Percentiles rank a stretch among this genome's conserved stretches.
phyloP scores from a whole-genome alignment of 192 early-diverging fungal genomes.

The Linderina pennispora region DNA sequence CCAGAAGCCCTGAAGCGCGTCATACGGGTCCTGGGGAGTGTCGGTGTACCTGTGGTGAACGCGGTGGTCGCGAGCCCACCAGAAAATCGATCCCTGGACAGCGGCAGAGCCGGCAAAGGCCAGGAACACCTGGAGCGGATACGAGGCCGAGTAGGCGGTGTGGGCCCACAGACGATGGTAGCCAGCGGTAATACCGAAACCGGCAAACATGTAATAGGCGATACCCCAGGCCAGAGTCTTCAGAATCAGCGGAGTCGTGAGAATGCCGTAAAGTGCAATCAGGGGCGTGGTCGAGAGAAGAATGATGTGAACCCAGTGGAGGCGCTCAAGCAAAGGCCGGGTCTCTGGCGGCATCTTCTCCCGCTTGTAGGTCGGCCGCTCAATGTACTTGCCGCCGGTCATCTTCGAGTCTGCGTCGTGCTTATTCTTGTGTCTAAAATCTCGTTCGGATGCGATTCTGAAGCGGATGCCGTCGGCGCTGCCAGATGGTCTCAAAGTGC shows the following conservation, averaged over 20 bases:
- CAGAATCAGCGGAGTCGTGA: constrained; percentile 58
- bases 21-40: constrained; percentile 77
- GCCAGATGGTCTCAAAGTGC: too few species aligned
- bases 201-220: constrained; percentile 60
- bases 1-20: constrained; percentile 71
- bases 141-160: constrained; percentile 63
- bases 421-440: too few species aligned
- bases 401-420: too few species aligned
- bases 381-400: constrained; percentile 31
- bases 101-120: constrained; percentile 63
- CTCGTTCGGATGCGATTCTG: too few species aligned
- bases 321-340: constrained; percentile 39
- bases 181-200: constrained; percentile 76
- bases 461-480: too few species aligned
- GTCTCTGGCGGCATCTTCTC: constrained; percentile 34
- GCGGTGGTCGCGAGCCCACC: constrained; percentile 84
- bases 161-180: constrained; percentile 85
- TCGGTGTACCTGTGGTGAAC: constrained; percentile 88
- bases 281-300: constrained; percentile 66
- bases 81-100: constrained; percentile 76
- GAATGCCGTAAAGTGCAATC: constrained; percentile 71
- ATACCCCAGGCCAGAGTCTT: constrained; percentile 68
- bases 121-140: constrained; percentile 57
- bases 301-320: constrained; percentile 67
- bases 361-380: constrained; percentile 43